Evolutionary conservation across 805 yeast genomes (phyloP).

Genomic region (Zygotorulaspora florentina): DNA sequence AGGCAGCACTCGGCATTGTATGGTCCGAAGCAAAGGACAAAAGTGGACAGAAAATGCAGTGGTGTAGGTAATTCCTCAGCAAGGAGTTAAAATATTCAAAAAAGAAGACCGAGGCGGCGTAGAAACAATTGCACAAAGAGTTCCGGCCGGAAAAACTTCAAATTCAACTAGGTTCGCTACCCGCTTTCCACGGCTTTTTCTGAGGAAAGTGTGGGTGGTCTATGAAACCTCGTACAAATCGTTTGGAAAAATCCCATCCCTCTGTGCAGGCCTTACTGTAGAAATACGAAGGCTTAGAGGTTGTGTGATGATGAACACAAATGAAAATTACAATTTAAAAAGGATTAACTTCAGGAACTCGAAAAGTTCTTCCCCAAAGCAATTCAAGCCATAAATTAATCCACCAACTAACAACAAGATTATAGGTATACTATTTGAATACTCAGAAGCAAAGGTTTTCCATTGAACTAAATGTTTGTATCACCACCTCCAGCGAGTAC

Average conservation of each 20-base stretch:
- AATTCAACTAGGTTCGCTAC: not conserved
- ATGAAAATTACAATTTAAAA: not conserved
- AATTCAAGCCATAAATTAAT: no score
- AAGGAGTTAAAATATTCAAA: not conserved
- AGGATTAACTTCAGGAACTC: not conserved
- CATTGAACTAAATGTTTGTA: slow-evolving; percentile 24
- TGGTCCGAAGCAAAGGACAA: no score
- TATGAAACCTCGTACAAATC: not conserved
- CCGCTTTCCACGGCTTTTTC: not conserved
- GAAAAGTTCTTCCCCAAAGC: no score
- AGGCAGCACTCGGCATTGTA: no score
- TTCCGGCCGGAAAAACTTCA: slow-evolving; percentile 1
- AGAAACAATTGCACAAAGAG: not conserved
- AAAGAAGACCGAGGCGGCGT: not conserved
- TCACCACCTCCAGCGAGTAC: slow-evolving; percentile 34
- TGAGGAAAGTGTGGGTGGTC: not conserved
- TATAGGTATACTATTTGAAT: no score
- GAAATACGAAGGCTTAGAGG: not conserved
- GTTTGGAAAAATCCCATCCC: not conserved
- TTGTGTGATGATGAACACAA: not conserved
- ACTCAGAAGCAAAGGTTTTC: not conserved
- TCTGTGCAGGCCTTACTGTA: not conserved
- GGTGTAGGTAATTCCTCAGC: not conserved
- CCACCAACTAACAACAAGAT: no score
- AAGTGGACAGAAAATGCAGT: no score